Evolutionary conservation across 1,139 yeast species (phyloP).

Genomic region (Insectozyma bohioensis): DNA sequence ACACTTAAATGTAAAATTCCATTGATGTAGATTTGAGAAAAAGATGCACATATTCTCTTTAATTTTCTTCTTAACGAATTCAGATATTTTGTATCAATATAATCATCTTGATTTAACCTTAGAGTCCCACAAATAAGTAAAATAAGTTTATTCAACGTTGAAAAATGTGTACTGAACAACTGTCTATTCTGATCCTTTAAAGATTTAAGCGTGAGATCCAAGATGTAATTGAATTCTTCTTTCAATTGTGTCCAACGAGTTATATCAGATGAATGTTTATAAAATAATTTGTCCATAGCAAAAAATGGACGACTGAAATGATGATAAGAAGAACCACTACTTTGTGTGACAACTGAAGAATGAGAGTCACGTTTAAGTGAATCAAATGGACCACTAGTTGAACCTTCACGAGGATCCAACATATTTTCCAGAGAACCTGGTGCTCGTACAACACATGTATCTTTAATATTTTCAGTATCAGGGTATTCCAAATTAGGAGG

Average conservation of each 20-base stretch:
- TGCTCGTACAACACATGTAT: constrained; percentile 20
- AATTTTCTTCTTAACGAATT: constrained; percentile 46
- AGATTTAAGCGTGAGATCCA: constrained; percentile 49
- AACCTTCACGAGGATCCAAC: constrained; percentile 11
- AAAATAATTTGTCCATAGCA: constrained; percentile 46
- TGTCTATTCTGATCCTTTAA: constrained; percentile 49
- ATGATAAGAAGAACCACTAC: constrained; percentile 35
- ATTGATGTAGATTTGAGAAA: constrained; percentile 60
- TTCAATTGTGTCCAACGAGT: constrained; percentile 57
- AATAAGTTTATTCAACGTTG: constrained; percentile 48
- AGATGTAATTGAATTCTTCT: constrained; percentile 43
- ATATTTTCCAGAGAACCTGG: constrained; percentile 13
- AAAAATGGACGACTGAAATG: constrained; percentile 45
- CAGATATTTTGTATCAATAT: constrained; percentile 45
- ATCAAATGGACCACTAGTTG: constrained; percentile 20
- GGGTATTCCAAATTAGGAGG: constrained; percentile 31
- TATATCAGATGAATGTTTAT: constrained; percentile 56
- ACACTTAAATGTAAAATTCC: constrained; percentile 53
- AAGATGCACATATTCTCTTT: constrained; percentile 50
- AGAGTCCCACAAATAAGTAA: constrained; percentile 51
- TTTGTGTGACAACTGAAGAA: constrained; percentile 30
- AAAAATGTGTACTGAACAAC: constrained; percentile 52
- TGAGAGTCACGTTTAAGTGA: constrained; percentile 41
- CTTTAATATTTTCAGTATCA: constrained; percentile 23
- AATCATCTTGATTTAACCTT: constrained; percentile 52